Conservation (phyloP, 2,329 filamentous ascomycete species). For the Colletotrichum sp. region DNA sequence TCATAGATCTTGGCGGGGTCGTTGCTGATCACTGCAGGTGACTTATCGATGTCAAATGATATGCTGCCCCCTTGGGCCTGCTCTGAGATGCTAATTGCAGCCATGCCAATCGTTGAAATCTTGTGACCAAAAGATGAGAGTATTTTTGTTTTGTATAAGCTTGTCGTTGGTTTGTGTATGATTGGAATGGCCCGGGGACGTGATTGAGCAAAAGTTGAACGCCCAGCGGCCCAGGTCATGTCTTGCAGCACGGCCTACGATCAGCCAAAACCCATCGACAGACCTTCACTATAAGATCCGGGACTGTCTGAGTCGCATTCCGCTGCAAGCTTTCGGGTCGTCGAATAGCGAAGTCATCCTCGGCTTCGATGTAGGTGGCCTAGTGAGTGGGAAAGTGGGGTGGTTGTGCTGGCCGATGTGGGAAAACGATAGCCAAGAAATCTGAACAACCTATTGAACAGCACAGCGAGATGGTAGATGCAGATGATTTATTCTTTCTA, state of each 20-base stretch:
- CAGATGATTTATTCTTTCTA: neutral
- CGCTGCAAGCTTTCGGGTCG: neutral
- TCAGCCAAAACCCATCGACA: neutral
- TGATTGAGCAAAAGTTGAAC: neutral
- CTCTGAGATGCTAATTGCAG: no score
- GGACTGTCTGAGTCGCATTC: neutral
- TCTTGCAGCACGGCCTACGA: neutral
- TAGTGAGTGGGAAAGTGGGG: neutral
- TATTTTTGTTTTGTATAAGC: neutral
- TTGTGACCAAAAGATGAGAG: neutral
- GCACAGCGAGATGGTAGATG: neutral
- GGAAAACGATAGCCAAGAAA: neutral
- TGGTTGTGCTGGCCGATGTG: neutral
- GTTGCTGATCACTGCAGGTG: conserved; percentile 23
- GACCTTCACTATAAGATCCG: neutral
- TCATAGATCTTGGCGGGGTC: conserved; percentile 21
- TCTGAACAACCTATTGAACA: neutral
- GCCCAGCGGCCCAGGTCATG: neutral
- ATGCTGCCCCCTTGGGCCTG: neutral
- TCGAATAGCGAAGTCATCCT: neutral
- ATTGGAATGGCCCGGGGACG: neutral
- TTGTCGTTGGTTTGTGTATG: neutral
- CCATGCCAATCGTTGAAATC: neutral
- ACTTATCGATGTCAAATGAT: conserved; percentile 19
- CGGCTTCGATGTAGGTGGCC: neutral